Base-by-base conservation (phyloP, 495 filamentous ascomycete species). In the Aspergillus homomorphus region DNA sequence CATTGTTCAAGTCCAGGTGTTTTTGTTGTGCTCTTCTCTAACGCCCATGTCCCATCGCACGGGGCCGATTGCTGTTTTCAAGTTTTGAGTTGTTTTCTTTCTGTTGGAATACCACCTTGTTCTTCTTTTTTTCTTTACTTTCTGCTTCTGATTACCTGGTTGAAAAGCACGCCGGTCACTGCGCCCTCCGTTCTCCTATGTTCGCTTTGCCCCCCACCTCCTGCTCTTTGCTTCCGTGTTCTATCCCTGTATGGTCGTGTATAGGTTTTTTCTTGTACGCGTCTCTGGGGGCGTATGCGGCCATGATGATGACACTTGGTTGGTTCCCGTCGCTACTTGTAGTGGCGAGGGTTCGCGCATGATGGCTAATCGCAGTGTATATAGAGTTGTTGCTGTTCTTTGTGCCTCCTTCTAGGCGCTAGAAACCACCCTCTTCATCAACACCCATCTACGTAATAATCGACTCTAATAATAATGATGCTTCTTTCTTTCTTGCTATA, bases 381-480 rank as follows among this genome's bases (percentile, higher is more conserved):
- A 77, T 77, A 74, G 73, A 74, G 65, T 69, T 38, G 33, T 38
- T 38, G 6, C 15, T 38, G 54, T 67, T 66, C 66, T 62, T 49
- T 51, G 38, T 67, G 53, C 51, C 38, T 46, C 38, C 57, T 22
- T 58, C 65, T 68, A 69, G 73, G 73, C 68, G 68, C 71, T 74
- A 72, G 68, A 74, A 69, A 38, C 33, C 33, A 38, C 33, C 33
- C 2, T 12, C 33, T 2, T 2, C 33, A 7, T 12, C 33, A 9
- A 5, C 33, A 38, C 33, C 10, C 10, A 2, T n/a, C 61, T 67
- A 71, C 71, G 66, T 77, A 73, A 73, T 74, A 74, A 66, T 70
- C 61, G 52, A 65, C 51, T 63, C 61, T 63, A 66, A 58, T 69
- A 62, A 60, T 66, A 51, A 59, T 38, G 33, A 38, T 64, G 62